Base-by-base conservation (phyloP, 306 rosid species). In the Citrullus amarus region DNA sequence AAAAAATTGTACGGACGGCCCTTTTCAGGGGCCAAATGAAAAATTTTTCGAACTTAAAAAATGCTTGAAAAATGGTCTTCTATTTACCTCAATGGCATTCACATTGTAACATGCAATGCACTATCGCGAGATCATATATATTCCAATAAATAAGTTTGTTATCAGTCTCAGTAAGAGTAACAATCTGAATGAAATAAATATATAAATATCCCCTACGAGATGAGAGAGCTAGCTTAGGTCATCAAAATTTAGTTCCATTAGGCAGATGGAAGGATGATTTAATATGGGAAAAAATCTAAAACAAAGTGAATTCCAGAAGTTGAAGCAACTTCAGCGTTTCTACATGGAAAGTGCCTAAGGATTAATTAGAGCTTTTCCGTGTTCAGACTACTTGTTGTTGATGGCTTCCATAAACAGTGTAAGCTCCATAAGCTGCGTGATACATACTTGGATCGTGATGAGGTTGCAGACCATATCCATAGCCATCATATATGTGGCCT, bases 301-400 rank as follows among this genome's bases (percentile, higher is more conserved):
- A 51, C 78, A 44, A 50, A 73, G 61, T 51, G 78, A 53, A 73
- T 32, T 9, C 55, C 77, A 71, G 58, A 71, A 71, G 58, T 41
- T 73, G 20, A 73, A 51, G 61, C 58, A 73, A 46, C 25, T 72
- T 72, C 77, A 73, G 44, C 46, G 18, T 41, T 72, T 53, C 78
- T 73, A 73, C 77, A 22, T n/a, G 36, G 56, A 44, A 44, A 48
- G 54, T 6, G 56, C 18, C 56, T 44, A 70, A 44, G 25, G 32
- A 50, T 50, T 50, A 50, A 50, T 39, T 5, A 2, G 28, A 41
- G 36, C 56, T 46, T 69, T 20, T 1, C 18, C 6, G 59, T 12
- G 34, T 78, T 95, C 87, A 91, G 91, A 90, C 92, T 82, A 96
- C 98, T 88, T 93, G 98, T 80, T 96, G 98, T 79, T 93, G 98